These are phyloP conservation scores for Clausena lansium DNA, from an alignment of 345 rosid genomes.

Conservation along the genomic window DNA sequence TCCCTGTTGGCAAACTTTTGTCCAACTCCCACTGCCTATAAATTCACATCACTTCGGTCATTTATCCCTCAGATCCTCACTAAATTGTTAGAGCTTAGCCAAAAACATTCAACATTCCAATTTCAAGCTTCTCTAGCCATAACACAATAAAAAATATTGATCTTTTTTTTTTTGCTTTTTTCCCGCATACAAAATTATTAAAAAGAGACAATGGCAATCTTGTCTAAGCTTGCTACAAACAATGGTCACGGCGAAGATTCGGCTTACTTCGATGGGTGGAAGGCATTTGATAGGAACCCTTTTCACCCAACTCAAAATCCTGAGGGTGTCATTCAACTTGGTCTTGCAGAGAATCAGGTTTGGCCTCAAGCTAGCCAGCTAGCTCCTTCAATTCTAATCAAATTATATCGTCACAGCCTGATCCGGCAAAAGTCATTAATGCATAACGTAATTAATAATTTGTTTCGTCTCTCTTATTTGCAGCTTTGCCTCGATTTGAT, in stretches of 20 bases:
- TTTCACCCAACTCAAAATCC: conserved; percentile 56
- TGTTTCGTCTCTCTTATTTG: neutral
- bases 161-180: neutral
- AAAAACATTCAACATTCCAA: too few relatives aligned
- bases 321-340: conserved; percentile 81
- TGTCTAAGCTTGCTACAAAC: conserved; percentile 61
- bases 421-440: too few relatives aligned
- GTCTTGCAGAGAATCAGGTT: conserved; percentile 90
- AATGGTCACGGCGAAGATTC: conserved; percentile 73
- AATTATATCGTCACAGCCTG: neutral
- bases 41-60: neutral
- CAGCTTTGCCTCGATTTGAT: conserved; percentile 71
- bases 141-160: neutral
- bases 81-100: too few relatives aligned
- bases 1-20: neutral
- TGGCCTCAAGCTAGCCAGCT: neutral
- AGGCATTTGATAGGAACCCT: conserved; percentile 68
- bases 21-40: neutral
- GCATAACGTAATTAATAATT: neutral
- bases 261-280: conserved; percentile 86
- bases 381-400: neutral
- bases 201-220: conserved; percentile 12
- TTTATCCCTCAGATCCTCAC: too few relatives aligned
- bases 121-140: neutral
- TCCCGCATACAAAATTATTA: neutral